These are phyloP conservation scores for Hirschfeldia incana DNA, from an alignment of 345 rosid genomes.

Conservation along the genomic window DNA sequence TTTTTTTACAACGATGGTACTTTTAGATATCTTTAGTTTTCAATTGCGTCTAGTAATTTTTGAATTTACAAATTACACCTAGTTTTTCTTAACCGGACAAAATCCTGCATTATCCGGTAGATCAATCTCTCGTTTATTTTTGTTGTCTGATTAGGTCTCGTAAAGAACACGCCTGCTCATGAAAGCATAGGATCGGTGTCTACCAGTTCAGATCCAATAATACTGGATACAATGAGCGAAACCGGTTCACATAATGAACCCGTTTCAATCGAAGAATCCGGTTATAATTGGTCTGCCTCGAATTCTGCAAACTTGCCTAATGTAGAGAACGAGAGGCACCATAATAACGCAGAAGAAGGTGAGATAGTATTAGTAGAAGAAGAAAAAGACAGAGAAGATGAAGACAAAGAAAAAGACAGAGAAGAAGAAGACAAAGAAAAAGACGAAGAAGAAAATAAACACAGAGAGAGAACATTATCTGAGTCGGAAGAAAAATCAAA, in stretches of 20 bases:
- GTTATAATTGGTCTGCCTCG: constrained; percentile 10
- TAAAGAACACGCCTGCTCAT: constrained; percentile 10
- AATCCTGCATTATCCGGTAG: neutral
- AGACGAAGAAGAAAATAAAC: neutral
- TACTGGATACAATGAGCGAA: constrained; percentile 8
- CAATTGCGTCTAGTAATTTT: constrained; percentile 15
- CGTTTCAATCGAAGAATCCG: neutral
- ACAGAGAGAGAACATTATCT: neutral
- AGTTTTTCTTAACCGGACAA: neutral
- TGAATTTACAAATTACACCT: neutral
- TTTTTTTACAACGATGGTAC: neutral
- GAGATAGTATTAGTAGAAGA: constrained; percentile 2
- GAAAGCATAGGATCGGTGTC: constrained; percentile 10
- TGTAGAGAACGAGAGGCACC: constrained; percentile 3
- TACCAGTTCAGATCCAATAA: constrained; percentile 14
- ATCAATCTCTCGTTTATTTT: neutral
- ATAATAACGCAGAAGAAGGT: neutral
- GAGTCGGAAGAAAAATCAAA: constrained; percentile 41
- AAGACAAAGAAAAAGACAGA: neutral
- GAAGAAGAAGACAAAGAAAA: neutral
- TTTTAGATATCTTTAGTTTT: neutral
- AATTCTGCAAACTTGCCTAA: constrained; percentile 8
- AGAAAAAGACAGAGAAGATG: neutral
- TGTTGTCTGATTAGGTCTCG: neutral
- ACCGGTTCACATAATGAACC: neutral